These are phyloP conservation scores for Centrapalus pauciflorus DNA, from an alignment of 129 eudicot genomes.

Conservation along the genomic window DNA sequence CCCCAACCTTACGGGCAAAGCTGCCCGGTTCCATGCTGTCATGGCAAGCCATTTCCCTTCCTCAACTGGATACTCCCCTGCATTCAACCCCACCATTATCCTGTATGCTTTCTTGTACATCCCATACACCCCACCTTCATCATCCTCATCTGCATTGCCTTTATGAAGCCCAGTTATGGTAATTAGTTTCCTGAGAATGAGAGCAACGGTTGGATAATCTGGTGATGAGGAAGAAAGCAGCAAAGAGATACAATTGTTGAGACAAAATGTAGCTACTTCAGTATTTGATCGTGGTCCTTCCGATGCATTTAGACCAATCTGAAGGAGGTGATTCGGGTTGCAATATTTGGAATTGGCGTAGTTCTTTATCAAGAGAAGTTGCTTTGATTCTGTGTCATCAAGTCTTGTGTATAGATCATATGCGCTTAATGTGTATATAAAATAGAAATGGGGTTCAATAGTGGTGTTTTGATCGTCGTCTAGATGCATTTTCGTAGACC, in stretches of 20 bases:
- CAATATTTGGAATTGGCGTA: conserved; percentile 66
- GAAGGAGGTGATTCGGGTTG: conserved; percentile 68
- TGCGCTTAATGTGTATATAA: conserved; percentile 67
- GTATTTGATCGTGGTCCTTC: conserved; percentile 67
- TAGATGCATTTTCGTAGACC: conserved; percentile 20
- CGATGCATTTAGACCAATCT: conserved; percentile 65
- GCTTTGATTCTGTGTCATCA: conserved; percentile 50
- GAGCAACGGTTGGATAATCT: conserved; percentile 69
- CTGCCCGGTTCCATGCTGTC: conserved; percentile 97
- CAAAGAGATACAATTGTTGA: conserved; percentile 57
- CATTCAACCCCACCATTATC: conserved; percentile 90
- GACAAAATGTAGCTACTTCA: conserved; percentile 70
- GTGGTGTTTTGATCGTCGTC: conserved; percentile 34
- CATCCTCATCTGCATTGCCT: conserved; percentile 43
- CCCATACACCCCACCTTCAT: conserved; percentile 51
- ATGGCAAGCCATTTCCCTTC: conserved; percentile 96
- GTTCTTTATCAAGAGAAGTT: conserved; percentile 54
- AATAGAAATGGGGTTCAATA: conserved; percentile 61
- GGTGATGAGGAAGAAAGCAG: conserved; percentile 77
- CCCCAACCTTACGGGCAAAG: conserved; percentile 73
- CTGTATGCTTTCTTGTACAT: conserved; percentile 79
- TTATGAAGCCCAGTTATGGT: conserved; percentile 33
- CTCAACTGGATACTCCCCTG: conserved; percentile 76
- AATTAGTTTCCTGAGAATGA: conserved; percentile 62
- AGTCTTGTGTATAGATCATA: conserved; percentile 69